Percentiles rank a stretch among this genome's conserved stretches.
These are phyloP conservation scores for Selenicereus undatus DNA, from an alignment of 148 eudicot genomes.

Conservation along the genomic window DNA sequence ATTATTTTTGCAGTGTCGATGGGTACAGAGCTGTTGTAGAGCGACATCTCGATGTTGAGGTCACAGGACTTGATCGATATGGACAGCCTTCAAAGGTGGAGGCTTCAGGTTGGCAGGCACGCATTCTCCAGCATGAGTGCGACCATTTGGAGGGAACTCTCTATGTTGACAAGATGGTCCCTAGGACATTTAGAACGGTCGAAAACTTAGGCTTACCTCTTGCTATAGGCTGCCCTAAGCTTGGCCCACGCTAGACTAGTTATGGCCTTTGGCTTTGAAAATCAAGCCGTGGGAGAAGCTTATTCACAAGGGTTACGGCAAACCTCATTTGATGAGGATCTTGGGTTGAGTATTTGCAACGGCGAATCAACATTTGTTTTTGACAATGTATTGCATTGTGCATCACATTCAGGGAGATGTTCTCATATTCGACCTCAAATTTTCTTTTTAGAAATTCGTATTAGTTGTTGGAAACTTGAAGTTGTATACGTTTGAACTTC, in stretches of 20 bases:
- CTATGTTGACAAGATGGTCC: constrained; percentile 83
- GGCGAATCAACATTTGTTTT: not conserved
- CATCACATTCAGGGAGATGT: not conserved
- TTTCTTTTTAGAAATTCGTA: not conserved
- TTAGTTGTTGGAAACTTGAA: not conserved
- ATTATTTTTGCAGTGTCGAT: constrained; percentile 60
- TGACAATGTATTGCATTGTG: not conserved
- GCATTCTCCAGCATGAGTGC: constrained; percentile 94
- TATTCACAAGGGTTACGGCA: not conserved
- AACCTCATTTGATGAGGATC: not conserved
- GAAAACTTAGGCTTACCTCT: constrained; percentile 89
- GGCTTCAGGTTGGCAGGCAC: constrained; percentile 97
- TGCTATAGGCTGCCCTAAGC: constrained; percentile 68
- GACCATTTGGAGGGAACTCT: constrained; percentile 92
- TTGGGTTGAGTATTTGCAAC: not conserved
- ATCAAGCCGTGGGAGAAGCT: constrained; percentile 9
- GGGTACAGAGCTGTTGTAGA: constrained; percentile 88
- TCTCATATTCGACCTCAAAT: not conserved
- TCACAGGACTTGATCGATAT: constrained; percentile 63
- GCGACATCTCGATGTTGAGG: constrained; percentile 81
- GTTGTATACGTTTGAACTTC: not conserved
- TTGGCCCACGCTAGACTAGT: constrained; percentile 53
- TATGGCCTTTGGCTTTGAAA: not conserved
- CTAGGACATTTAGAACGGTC: constrained; percentile 67
- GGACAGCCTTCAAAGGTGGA: constrained; percentile 72